phyloP scores from a whole-genome alignment of 2,329 filamentous ascomycete genomes.

The Fusarium tanahbumbuense region DNA sequence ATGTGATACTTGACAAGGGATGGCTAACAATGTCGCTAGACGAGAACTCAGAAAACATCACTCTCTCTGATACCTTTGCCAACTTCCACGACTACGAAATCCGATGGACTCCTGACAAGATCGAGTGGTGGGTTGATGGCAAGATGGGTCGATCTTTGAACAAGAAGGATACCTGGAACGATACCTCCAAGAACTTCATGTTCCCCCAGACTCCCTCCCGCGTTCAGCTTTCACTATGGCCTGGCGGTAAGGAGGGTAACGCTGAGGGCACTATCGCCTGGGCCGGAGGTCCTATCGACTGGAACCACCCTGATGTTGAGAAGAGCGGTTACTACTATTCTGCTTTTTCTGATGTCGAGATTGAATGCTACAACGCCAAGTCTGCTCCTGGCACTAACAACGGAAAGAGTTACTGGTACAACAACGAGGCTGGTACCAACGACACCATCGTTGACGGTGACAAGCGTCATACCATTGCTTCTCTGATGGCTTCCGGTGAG shows the following conservation, averaged over 20 bases:
- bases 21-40: slow-evolving; percentile 62
- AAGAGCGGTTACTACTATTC: slow-evolving; percentile 90
- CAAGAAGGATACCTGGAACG: slow-evolving; percentile 86
- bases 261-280: slow-evolving; percentile 86
- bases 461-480: slow-evolving; percentile 80
- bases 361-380: slow-evolving; percentile 82
- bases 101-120: slow-evolving; percentile 87
- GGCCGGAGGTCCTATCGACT: slow-evolving; percentile 90
- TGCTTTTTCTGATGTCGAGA: slow-evolving; percentile 78
- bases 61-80: slow-evolving; percentile 75
- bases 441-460: slow-evolving; percentile 80
- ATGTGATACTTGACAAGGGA: neutral
- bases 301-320: slow-evolving; percentile 81
- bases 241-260: slow-evolving; percentile 83
- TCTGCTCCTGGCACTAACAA: slow-evolving; percentile 73
- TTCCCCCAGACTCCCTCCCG: slow-evolving; percentile 93
- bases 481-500: slow-evolving; percentile 82
- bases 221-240: slow-evolving; percentile 96
- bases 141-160: slow-evolving; percentile 78
- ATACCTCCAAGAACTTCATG: slow-evolving; percentile 81
- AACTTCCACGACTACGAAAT: slow-evolving; percentile 93
- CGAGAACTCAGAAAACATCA: slow-evolving; percentile 78
- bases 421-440: slow-evolving; percentile 73
- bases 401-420: slow-evolving; percentile 81
- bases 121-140: slow-evolving; percentile 91